Evolutionary conservation across 2,329 filamentous ascomycete genomes (phyloP).

Genomic region (Nemania serpens): DNA sequence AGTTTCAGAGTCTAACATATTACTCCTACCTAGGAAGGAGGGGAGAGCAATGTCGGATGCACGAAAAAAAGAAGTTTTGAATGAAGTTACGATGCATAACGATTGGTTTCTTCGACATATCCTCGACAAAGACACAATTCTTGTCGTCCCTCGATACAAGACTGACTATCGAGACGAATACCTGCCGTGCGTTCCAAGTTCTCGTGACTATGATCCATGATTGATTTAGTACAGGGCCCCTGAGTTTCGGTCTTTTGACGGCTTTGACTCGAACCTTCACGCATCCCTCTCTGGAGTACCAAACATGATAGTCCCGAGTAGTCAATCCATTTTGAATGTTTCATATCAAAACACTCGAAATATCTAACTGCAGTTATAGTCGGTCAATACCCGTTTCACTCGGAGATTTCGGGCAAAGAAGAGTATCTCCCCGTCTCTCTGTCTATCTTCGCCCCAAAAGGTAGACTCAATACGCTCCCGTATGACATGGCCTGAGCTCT

Average conservation of each 20-base stretch:
- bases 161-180: constrained; percentile 12
- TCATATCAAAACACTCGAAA: neutral
- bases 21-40: neutral
- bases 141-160: constrained; percentile 5
- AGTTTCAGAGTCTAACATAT: neutral
- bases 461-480: neutral
- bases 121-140: constrained; percentile 2
- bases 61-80: neutral
- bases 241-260: constrained; percentile 2
- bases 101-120: constrained; percentile 8
- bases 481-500: neutral
- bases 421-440: constrained; percentile 8
- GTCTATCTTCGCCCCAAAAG: constrained; percentile 9
- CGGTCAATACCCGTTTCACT: constrained; percentile 2
- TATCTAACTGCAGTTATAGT: constrained; percentile 1
- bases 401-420: constrained; percentile 3
- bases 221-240: neutral
- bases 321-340: neutral
- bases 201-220: neutral
- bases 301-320: constrained; percentile 8
- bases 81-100: constrained; percentile 2
- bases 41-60: neutral
- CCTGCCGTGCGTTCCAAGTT: neutral
- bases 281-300: constrained; percentile 1
- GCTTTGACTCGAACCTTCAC: constrained; percentile 6